phyloP scores from a whole-genome alignment of 495 filamentous ascomycete genomes.

The Trichoderma gamsii region DNA sequence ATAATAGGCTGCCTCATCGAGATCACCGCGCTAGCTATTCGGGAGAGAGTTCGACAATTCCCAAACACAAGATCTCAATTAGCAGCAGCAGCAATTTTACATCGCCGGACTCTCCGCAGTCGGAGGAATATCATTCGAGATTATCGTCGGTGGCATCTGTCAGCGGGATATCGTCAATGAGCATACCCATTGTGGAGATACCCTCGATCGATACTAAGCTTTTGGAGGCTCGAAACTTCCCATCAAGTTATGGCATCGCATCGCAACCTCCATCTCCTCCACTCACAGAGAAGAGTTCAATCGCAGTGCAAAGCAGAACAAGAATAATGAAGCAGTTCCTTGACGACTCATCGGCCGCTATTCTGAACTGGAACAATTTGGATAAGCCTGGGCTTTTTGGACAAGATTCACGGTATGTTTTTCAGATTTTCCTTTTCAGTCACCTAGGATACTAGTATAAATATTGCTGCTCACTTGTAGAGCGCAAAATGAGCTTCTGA shows the following conservation, averaged over 20 bases:
- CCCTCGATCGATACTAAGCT: constrained; percentile 12
- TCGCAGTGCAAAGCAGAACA: not conserved
- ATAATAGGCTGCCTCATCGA: not conserved
- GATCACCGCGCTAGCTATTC: not conserved
- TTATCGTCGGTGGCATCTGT: constrained; percentile 38
- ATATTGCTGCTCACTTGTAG: not conserved
- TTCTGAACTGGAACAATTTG: not conserved
- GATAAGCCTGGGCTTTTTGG: not conserved
- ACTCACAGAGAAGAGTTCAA: not conserved
- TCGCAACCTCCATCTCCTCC: not conserved
- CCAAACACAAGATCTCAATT: constrained; percentile 36
- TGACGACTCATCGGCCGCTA: not conserved
- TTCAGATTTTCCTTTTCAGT: not conserved
- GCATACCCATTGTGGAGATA: constrained; percentile 17
- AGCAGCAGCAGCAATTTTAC: constrained; percentile 35
- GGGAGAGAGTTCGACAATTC: constrained; percentile 15
- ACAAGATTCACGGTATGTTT: not conserved
- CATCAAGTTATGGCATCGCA: not conserved
- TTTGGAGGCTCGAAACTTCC: not conserved
- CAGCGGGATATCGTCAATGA: constrained; percentile 23
- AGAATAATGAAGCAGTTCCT: not conserved
- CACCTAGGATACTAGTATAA: not conserved
- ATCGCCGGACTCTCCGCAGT: constrained; percentile 32
- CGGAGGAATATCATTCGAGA: constrained; percentile 31
- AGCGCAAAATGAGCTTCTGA: not conserved